Evolutionary conservation across 176 grass and related monocot genomes (phyloP), one percentile per base, ranked within the genome.

Genomic region (Aechmea fasciata): DNA sequence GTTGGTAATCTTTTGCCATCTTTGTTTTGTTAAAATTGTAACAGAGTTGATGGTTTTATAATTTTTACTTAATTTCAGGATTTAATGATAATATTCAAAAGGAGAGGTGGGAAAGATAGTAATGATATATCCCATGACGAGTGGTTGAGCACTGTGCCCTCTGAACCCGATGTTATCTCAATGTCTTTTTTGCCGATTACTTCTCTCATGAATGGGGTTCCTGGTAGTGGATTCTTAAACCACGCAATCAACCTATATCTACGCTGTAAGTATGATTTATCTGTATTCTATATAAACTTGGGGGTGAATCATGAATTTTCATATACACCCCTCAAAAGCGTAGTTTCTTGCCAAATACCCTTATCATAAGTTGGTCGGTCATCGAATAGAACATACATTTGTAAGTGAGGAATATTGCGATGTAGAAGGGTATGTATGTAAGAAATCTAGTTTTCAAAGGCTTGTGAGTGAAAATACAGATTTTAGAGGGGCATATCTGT

Each of bases 181-280:
- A 92, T 97, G 93, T 90, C 93, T 53, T 97, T 97, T 83, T 73
- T 97, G 70, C 93, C 93, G 64, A 97, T 97, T 75, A 92, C 93
- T 74, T 97, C 93, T 77, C 77, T 97, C 25, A 83, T 97, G 84
- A 90, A 87, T 81, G 93, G 89, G 78, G 86, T 97, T 72, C 93
- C 89, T 81, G 93, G 93, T 59, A 90, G 89, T 78, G 93, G 93
- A 54, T 97, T 97, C 83, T 75, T 97, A 78, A 97, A 69, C 78
- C 93, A 97, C 73, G 93, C 93, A 59, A 90, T 97, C 77, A 97
- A 97, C 87, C 72, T 92, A 13, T 97, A 97, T 65, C 82, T 97
- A 64, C 84, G 93, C 19, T 85, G 93, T 97, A 87, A 90, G 75
- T 69, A 48, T 49, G 7, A 50, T 3, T 25, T 41, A 18, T 11